A percentile compares a stretch with the other conserved stretches of the same genome.
phyloP scores from a whole-genome alignment of 306 rosid species.

The Clitoria ternatea region DNA sequence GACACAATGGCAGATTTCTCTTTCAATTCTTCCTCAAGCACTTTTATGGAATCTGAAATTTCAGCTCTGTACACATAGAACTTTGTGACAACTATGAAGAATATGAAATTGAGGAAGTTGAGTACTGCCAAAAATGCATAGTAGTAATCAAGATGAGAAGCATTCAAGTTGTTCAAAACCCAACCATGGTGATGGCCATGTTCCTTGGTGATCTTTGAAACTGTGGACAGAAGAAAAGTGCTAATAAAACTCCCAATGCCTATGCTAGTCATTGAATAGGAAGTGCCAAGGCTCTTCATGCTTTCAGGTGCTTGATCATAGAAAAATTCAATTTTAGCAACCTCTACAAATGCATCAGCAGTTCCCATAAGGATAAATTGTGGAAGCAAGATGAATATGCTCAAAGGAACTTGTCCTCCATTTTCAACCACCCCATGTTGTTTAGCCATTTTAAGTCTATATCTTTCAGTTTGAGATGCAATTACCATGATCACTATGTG shows the following conservation, averaged over 20 bases:
- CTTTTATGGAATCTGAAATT: slow-evolving; percentile 54
- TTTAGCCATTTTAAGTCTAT: slow-evolving; percentile 36
- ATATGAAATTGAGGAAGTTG: slow-evolving; percentile 44
- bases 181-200: slow-evolving; percentile 43
- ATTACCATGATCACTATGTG: slow-evolving; percentile 43
- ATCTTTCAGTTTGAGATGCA: slow-evolving; percentile 46
- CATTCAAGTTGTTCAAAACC: slow-evolving; percentile 58
- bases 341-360: slow-evolving; percentile 60
- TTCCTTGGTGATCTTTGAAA: slow-evolving; percentile 37
- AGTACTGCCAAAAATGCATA: slow-evolving; percentile 48
- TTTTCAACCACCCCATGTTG: slow-evolving; percentile 13
- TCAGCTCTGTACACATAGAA: slow-evolving; percentile 58
- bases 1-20: slow-evolving; percentile 16
- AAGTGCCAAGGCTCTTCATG: slow-evolving; percentile 80
- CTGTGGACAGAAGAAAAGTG: slow-evolving; percentile 44
- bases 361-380: slow-evolving; percentile 56
- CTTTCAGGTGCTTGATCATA: slow-evolving; percentile 72
- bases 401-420: slow-evolving; percentile 44
- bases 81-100: slow-evolving; percentile 39
- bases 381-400: slow-evolving; percentile 58
- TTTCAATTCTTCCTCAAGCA: slow-evolving; percentile 47
- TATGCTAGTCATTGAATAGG: slow-evolving; percentile 45
- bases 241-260: slow-evolving; percentile 66
- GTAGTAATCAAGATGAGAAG: slow-evolving; percentile 57
- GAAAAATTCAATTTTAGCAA: slow-evolving; percentile 67